Evolutionary conservation across 371 early-diverging fungal species (phyloP), one percentile per base, ranked within the genome.

Genomic region (Zychaea mexicana): DNA sequence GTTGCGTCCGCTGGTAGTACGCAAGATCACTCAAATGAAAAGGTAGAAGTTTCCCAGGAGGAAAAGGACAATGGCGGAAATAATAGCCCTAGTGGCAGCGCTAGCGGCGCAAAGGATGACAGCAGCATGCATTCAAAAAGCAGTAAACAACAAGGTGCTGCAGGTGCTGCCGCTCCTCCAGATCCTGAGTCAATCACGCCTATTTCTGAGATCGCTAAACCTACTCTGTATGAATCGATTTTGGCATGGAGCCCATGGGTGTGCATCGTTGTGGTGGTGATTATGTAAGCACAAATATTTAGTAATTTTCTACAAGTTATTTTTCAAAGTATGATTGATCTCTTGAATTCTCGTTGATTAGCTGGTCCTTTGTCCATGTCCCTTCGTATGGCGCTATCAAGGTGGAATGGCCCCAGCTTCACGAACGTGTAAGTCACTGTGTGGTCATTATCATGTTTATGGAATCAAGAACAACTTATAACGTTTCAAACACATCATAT

Each of bases 201-300:
- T 27, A 21, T 33, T 30, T 42, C 54, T 19, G 59, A 42, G 2
- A 26, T 80, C 0, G 56, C 57, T 38, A 79, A 77, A 22, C 78
- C 76, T 8, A 74, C 60, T 13, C 2, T 72, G 12, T 64, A 58
- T 9, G 78, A 82, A 46, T 63, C 71, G 2, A 17, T 76, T 0
- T 39, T 82, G 15, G 79, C 78, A 13, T 82, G 83, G 83, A 74
- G 74, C 30, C 83, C 83, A 0, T 82, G 83, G 83, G 47, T 73
- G 5, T 57, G 69, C 21, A 82, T 82, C 54, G 72, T 76, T 5
- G 65, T 79, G 0, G 58, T 79, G 0, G 83, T 82, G 21, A 82
- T 82, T 59, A 78, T 79, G 59, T 58, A 33, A 42, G 59, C 49
- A 24, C 3, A 49, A 19, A 49, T 3, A 49, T 22, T 22, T 22